Conservation (phyloP, 768 basidiomycete genomes). For the Candolleomyces eurysporus region DNA sequence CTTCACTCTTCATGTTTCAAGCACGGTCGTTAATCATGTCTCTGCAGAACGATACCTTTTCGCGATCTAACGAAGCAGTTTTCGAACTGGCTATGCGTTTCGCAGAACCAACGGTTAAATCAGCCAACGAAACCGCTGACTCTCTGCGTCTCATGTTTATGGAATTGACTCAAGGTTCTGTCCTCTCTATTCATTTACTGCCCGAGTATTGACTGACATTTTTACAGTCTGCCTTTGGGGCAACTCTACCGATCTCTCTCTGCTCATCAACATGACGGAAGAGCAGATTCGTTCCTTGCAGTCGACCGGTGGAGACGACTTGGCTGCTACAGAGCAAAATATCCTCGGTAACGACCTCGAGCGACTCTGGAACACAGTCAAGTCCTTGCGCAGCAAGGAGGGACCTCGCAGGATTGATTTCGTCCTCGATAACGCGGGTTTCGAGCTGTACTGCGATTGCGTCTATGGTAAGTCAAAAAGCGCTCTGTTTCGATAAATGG, state of each 20-base stretch:
- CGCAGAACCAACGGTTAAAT: conserved; percentile 70
- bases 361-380: conserved; percentile 72
- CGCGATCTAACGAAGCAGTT: conserved; percentile 87
- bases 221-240: conserved; percentile 88
- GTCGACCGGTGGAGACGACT: conserved; percentile 92
- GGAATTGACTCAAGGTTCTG: conserved; percentile 83
- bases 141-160: conserved; percentile 84
- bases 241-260: conserved; percentile 92
- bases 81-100: conserved; percentile 94
- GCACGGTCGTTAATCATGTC: conserved; percentile 7
- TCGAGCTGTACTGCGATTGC: conserved; percentile 86
- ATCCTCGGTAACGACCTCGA: conserved; percentile 85
- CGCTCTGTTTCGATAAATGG: neutral
- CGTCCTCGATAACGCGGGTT: conserved; percentile 84
- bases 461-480: conserved; percentile 62
- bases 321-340: conserved; percentile 95
- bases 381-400: conserved; percentile 64
- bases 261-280: conserved; percentile 97
- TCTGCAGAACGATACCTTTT: conserved; percentile 86
- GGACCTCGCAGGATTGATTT: conserved; percentile 72
- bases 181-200: conserved; percentile 11
- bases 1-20: neutral
- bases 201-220: conserved; percentile 4
- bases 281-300: conserved; percentile 97
- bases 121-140: conserved; percentile 58